phyloP scores from a whole-genome alignment of 495 filamentous ascomycete species.

The Lasiosphaeria miniovina region DNA sequence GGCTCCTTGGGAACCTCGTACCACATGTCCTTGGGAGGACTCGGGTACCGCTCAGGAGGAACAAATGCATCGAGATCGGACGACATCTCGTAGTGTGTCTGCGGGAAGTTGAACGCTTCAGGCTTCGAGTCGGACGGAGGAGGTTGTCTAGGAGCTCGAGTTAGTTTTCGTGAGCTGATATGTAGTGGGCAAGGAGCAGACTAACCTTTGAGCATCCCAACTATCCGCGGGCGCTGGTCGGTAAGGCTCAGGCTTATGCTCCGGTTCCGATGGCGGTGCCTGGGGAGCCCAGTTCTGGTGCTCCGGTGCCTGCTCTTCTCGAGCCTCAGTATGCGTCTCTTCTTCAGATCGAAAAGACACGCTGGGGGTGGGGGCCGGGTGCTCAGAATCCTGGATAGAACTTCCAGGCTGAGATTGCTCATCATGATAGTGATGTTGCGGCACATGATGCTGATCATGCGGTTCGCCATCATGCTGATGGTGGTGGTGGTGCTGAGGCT shows the following conservation, averaged over 20 bases:
- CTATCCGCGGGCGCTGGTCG: slow-evolving; percentile 22
- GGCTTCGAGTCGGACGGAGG: slow-evolving; percentile 72
- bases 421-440: slow-evolving; percentile 16
- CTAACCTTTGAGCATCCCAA: slow-evolving; percentile 45
- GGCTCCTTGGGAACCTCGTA: slow-evolving; percentile 69
- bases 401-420: slow-evolving; percentile 18
- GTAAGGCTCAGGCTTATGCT: slow-evolving; percentile 30
- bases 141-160: slow-evolving; percentile 53
- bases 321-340: slow-evolving; percentile 37
- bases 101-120: slow-evolving; percentile 74
- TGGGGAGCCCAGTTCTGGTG: slow-evolving; percentile 27
- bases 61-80: slow-evolving; percentile 66
- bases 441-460: slow-evolving; percentile 18
- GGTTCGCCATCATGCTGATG: slow-evolving; percentile 16
- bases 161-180: slow-evolving; percentile 6
- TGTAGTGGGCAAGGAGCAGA: background rate
- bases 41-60: slow-evolving; percentile 70
- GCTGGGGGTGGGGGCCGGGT: slow-evolving; percentile 24
- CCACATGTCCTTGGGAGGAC: slow-evolving; percentile 81
- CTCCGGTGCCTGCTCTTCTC: slow-evolving; percentile 39
- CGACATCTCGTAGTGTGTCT: slow-evolving; percentile 73
- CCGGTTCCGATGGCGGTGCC: slow-evolving; percentile 20
- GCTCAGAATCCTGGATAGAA: slow-evolving; percentile 22
- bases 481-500: slow-evolving; percentile 13
- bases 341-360: slow-evolving; percentile 31